phyloP scores from a whole-genome alignment of 2,329 filamentous ascomycete genomes.

The Fusarium oxysporum region DNA sequence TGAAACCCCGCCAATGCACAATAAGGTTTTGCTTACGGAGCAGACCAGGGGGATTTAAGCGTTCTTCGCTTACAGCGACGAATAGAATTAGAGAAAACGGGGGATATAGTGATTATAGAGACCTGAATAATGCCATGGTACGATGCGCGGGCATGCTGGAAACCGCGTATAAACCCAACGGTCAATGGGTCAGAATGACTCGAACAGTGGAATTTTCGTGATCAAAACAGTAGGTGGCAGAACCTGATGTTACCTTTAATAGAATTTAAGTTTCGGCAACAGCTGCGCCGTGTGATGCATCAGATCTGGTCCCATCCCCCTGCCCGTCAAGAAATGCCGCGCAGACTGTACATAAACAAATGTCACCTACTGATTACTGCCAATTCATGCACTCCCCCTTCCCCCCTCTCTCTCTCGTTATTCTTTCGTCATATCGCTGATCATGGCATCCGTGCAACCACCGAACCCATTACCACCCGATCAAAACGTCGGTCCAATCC shows the following conservation, averaged over 20 bases:
- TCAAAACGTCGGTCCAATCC: conserved; percentile 48
- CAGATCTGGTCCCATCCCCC: background rate
- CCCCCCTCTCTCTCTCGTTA: background rate
- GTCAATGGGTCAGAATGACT: background rate
- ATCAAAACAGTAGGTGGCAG: background rate
- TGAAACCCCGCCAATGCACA: background rate
- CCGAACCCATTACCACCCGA: conserved; percentile 51
- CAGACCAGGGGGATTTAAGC: background rate
- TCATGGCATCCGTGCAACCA: conserved; percentile 28
- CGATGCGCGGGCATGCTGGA: background rate
- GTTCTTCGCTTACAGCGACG: background rate
- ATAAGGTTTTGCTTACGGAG: background rate
- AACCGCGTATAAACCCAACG: background rate
- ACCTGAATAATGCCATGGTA: background rate
- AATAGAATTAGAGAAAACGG: background rate
- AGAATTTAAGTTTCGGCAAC: background rate
- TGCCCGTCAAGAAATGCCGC: background rate
- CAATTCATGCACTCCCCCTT: background rate
- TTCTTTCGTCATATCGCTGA: background rate
- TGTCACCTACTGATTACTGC: background rate
- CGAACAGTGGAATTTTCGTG: background rate
- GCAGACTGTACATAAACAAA: background rate
- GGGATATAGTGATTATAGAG: background rate
- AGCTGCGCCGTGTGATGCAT: background rate
- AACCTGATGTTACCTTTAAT: background rate